A percentile compares a stretch with the other conserved stretches of the same genome.
phyloP scores from a whole-genome alignment of 2,329 filamentous ascomycete species.

The Ceratocystis alfenasii region DNA sequence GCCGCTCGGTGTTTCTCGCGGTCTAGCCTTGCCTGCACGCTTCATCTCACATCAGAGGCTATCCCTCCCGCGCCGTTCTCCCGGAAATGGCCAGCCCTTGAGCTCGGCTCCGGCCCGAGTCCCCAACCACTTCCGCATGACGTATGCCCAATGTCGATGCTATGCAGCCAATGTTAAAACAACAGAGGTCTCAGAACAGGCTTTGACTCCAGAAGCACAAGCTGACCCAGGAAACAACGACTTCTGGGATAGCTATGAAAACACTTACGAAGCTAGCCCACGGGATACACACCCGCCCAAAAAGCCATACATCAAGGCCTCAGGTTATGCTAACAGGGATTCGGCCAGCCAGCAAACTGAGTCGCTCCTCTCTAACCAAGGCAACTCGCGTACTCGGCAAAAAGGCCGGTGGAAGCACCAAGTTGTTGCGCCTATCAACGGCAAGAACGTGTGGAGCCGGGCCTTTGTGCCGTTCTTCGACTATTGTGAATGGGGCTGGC shows the following conservation, averaged over 20 bases:
- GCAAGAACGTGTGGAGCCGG: background rate
- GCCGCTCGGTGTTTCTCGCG: conserved; percentile 8
- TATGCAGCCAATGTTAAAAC: background rate
- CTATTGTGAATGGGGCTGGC: conserved; percentile 21
- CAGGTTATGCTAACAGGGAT: background rate
- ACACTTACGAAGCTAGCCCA: conserved; percentile 8
- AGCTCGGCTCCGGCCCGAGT: background rate
- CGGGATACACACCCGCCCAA: background rate
- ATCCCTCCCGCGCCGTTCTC: background rate
- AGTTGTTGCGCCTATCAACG: conserved; percentile 12
- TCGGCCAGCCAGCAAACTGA: background rate
- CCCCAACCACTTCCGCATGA: background rate
- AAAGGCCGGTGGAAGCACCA: conserved; percentile 13
- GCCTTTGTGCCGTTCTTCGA: conserved; percentile 21
- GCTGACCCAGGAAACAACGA: background rate
- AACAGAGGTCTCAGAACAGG: no score
- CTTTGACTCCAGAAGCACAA: background rate
- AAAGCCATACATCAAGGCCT: conserved; percentile 3
- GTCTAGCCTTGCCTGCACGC: conserved; percentile 12
- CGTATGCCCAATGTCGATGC: conserved; percentile 2
- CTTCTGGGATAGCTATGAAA: conserved; percentile 14
- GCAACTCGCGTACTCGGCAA: background rate
- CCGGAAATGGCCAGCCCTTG: background rate
- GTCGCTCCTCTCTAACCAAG: conserved; percentile 3
- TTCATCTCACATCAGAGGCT: background rate